Evolutionary conservation across 2,329 filamentous ascomycete species (phyloP), one percentile per base, ranked within the genome.

Genomic region (Nemania sp.): DNA sequence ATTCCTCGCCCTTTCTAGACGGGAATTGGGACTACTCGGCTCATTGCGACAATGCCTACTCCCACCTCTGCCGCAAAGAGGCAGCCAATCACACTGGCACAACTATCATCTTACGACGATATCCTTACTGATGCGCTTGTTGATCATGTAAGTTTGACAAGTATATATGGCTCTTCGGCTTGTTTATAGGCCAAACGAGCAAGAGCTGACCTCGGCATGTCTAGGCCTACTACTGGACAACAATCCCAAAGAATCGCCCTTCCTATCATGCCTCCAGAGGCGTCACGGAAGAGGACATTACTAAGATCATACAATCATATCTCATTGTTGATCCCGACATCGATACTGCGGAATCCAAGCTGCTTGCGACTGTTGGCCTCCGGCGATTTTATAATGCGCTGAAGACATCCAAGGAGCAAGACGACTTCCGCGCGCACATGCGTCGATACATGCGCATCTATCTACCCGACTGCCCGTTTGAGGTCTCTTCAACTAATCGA

Each of bases 211-310:
- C 41, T 26, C 45, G 38, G 45, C 5, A 29, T 64, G 38, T 70
- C 68, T 73, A 98, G 95, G 91, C 93, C 10, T 98, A 93, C 81
- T 99, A 96, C 84, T 98, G 96, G 95, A 95, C 95, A 5, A 92
- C 89, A 3, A 97, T 98, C 67, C 94, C 95, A 72, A 99, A 99
- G 82, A 97, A 98, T 76, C 90, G 92, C 69, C 90, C 89, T 64
- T 93, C 93, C 63, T 98, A 97, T 80, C 92, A 93, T 75, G 87
- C 93, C 0, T 93, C 92, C 6, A 90, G 96, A 70, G 93, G 93
- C 47, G 85, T 98, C 58, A 89, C 88, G 62, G 87, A 90, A 74
- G 85, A 87, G 63, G 88, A 89, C 52, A 87, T 92, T 43, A 79
- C 85, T 54, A 85, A 87, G 71, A 88, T 90, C 62, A 82, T 91